Conservation (phyloP, 441 rosid genomes). For the Pelargonium australe region DNA sequence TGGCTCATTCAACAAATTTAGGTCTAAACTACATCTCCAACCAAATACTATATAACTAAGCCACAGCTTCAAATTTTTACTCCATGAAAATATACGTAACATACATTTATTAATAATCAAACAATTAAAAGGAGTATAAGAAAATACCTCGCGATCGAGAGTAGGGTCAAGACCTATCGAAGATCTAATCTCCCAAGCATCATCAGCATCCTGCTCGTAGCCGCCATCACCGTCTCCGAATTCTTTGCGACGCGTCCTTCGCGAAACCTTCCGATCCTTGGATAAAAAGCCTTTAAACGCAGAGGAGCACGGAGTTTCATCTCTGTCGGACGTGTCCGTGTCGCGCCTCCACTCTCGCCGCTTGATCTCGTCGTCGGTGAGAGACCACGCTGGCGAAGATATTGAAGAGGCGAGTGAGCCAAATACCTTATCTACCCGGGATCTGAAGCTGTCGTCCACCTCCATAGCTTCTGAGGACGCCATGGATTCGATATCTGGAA, state of each 20-base stretch:
- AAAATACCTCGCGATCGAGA: conserved; percentile 56
- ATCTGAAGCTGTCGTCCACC: conserved; percentile 42
- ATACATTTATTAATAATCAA: neutral
- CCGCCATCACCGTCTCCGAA: conserved; percentile 21
- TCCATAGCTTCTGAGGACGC: conserved; percentile 20
- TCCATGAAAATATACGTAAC: neutral
- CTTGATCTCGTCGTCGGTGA: conserved; percentile 45
- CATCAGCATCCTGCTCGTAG: conserved; percentile 16
- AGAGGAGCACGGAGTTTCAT: conserved; percentile 45
- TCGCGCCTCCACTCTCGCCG: conserved; percentile 45
- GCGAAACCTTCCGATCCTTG: conserved; percentile 19
- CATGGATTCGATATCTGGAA: conserved; percentile 7
- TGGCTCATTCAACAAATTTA: neutral
- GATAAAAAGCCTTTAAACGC: conserved; percentile 39
- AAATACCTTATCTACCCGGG: conserved; percentile 46
- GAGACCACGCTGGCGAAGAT: conserved; percentile 40
- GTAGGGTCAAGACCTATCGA: conserved; percentile 60
- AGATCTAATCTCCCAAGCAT: conserved; percentile 50
- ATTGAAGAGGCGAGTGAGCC: conserved; percentile 46
- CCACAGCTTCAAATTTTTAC: neutral
- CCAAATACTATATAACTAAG: neutral
- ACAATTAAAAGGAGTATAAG: neutral
- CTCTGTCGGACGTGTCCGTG: conserved; percentile 30
- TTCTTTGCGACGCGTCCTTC: conserved; percentile 16
- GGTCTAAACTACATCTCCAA: neutral